Percentiles rank a stretch among this genome's conserved stretches.
phyloP scores from a whole-genome alignment of 2,329 filamentous ascomycete species.

The Diaporthe vexans region DNA sequence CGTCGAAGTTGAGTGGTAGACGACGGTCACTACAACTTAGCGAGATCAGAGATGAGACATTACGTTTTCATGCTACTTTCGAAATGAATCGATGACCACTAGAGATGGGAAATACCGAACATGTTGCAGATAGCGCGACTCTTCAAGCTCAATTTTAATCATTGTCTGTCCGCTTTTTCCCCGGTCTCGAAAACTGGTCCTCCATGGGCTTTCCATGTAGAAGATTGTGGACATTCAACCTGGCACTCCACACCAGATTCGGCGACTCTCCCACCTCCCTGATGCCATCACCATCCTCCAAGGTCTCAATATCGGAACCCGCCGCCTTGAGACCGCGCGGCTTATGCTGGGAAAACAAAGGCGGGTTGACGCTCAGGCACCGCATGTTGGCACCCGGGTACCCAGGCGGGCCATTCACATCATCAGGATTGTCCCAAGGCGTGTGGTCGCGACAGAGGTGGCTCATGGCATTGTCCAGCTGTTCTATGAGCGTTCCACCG shows the following conservation, averaged over 20 bases:
- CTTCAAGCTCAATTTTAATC: too few species aligned
- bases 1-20: too few species aligned
- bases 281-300: constrained; percentile 37
- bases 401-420: constrained; percentile 32
- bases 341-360: constrained; percentile 41
- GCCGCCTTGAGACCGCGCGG: constrained; percentile 37
- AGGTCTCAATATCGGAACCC: constrained; percentile 39
- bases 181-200: constrained; percentile 22
- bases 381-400: constrained; percentile 40
- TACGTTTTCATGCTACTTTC: too few species aligned
- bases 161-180: background rate
- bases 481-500: constrained; percentile 36
- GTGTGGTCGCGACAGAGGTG: constrained; percentile 38
- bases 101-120: too few species aligned
- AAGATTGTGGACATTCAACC: constrained; percentile 41
- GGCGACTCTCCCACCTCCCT: constrained; percentile 40
- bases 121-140: too few species aligned
- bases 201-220: constrained; percentile 38
- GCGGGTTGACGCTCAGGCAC: constrained; percentile 40
- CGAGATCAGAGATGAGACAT: too few species aligned
- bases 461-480: constrained; percentile 41
- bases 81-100: too few species aligned
- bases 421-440: constrained; percentile 36
- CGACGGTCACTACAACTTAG: too few species aligned
- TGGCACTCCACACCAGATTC: constrained; percentile 40